Conservation (phyloP, 2,329 filamentous ascomycete species). For the Lojkania enalia region DNA sequence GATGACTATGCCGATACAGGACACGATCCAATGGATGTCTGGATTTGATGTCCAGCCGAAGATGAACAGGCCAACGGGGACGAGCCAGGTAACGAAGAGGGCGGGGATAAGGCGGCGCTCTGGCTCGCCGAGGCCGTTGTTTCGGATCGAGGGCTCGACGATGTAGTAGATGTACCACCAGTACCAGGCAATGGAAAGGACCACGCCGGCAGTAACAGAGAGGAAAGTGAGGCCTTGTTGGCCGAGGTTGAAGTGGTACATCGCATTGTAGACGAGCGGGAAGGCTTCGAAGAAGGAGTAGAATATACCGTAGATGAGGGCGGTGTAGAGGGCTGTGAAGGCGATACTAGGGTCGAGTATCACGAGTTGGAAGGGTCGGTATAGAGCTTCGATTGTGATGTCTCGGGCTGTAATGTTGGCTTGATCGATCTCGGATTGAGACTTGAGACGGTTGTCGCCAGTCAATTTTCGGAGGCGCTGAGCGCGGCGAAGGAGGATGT, state of each 20-base stretch:
- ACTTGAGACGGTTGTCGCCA: conserved; percentile 67
- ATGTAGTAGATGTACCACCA: conserved; percentile 78
- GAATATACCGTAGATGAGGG: conserved; percentile 72
- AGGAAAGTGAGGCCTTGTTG: conserved; percentile 84
- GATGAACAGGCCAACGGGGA: conserved; percentile 66
- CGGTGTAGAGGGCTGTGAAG: conserved; percentile 82
- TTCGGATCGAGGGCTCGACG: conserved; percentile 61
- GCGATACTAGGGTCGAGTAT: conserved; percentile 84
- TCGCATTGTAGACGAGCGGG: conserved; percentile 69
- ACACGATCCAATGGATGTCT: conserved; percentile 60
- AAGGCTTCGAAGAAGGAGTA: conserved; percentile 76
- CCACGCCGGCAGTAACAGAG: conserved; percentile 73
- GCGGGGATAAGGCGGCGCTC: conserved; percentile 79
- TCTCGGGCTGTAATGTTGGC: conserved; percentile 40
- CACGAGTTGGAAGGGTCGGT: conserved; percentile 79
- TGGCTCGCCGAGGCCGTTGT: conserved; percentile 69
- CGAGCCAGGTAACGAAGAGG: conserved; percentile 55
- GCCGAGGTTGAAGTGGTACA: conserved; percentile 75
- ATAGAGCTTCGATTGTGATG: conserved; percentile 59
- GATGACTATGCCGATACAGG: conserved; percentile 57
- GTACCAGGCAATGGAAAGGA: conserved; percentile 66
- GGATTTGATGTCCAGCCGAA: conserved; percentile 70
- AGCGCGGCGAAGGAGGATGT: conserved; percentile 72
- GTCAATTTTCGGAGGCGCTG: conserved; percentile 70
- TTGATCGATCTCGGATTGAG: conserved; percentile 77